Evolutionary conservation across 768 basidiomycete species (phyloP).

Genomic region (Termitomyces eurrhizus): DNA sequence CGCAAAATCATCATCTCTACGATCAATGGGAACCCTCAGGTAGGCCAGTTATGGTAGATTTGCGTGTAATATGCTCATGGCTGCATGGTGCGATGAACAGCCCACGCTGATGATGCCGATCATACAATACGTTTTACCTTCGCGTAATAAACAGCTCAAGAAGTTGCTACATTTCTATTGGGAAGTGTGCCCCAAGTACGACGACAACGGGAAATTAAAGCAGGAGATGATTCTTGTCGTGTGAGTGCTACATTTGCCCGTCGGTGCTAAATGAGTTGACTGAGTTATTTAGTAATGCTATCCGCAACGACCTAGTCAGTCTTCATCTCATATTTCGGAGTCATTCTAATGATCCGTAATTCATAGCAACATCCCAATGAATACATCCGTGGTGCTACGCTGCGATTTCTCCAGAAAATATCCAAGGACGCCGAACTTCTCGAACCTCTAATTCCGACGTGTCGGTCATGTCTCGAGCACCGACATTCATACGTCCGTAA

Average conservation of each 20-base stretch:
- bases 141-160: slow-evolving; percentile 93
- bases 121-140: slow-evolving; percentile 97
- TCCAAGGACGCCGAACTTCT: slow-evolving; percentile 89
- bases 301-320: slow-evolving; percentile 93
- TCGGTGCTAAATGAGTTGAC: slow-evolving; percentile 1
- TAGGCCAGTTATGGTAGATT: slow-evolving; percentile 29
- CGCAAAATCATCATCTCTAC: slow-evolving; percentile 91
- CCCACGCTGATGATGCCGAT: slow-evolving; percentile 95
- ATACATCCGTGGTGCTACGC: slow-evolving; percentile 97
- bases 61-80: not conserved
- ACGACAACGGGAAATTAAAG: slow-evolving; percentile 95
- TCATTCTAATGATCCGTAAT: slow-evolving; percentile 1
- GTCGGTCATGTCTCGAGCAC: slow-evolving; percentile 92
- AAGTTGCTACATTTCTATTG: slow-evolving; percentile 95
- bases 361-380: slow-evolving; percentile 97
- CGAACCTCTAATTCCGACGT: slow-evolving; percentile 93
- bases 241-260: slow-evolving; percentile 43
- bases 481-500: slow-evolving; percentile 97
- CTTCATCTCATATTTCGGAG: not conserved
- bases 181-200: slow-evolving; percentile 98
- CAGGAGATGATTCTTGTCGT: slow-evolving; percentile 99
- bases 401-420: slow-evolving; percentile 95
- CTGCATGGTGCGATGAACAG: slow-evolving; percentile 33
- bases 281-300: slow-evolving; percentile 68
- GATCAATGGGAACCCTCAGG: slow-evolving; percentile 92